Conservation (phyloP, 1,284 basidiomycete genomes). For the Irpex lacteus region DNA sequence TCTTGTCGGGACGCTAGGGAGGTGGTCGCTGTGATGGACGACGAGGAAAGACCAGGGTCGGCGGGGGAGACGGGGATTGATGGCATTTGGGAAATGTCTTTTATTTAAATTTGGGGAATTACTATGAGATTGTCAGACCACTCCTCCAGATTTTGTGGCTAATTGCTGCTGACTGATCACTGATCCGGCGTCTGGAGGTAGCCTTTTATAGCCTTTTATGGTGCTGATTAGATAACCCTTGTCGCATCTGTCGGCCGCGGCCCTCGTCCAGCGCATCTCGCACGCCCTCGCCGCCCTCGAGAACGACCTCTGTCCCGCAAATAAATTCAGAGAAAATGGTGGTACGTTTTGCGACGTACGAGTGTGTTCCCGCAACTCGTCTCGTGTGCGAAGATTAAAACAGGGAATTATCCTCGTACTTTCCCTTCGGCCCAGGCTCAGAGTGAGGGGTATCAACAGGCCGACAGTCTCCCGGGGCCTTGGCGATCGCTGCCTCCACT, state of each 20-base stretch:
- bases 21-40: slow-evolving; percentile 3
- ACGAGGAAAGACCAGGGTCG: background rate
- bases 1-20: background rate
- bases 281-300: background rate
- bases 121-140: slow-evolving; percentile 13
- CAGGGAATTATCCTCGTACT: too few species aligned
- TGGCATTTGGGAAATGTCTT: background rate
- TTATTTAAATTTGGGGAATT: slow-evolving; percentile 7
- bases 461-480: background rate
- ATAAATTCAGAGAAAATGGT: background rate
- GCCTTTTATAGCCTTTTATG: background rate
- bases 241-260: background rate
- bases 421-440: background rate
- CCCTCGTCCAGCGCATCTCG: background rate
- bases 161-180: background rate
- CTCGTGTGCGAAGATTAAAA: background rate
- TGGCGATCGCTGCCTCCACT: background rate
- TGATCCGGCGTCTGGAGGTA: background rate
- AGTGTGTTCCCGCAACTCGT: background rate
- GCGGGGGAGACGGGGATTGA: slow-evolving; percentile 3
- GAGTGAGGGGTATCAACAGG: background rate
- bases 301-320: background rate
- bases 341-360: background rate
- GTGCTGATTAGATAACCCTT: background rate
- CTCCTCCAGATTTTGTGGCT: background rate